Evolutionary conservation across 495 filamentous ascomycete genomes (phyloP).

Genomic region (Daldinia decipiens): DNA sequence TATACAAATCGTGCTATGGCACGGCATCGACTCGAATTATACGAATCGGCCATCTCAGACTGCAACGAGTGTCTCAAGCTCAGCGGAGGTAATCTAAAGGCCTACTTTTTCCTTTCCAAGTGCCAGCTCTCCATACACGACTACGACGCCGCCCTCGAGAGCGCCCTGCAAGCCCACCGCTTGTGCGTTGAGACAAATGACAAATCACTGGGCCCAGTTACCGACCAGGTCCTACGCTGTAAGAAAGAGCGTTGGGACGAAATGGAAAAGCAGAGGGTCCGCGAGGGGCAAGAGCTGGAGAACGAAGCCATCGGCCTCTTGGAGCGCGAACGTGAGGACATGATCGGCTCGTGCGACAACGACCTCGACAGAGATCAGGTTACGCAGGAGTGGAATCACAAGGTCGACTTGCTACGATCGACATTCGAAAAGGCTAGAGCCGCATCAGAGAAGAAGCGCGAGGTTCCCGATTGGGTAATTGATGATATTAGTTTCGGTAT

Average conservation of each 20-base stretch:
- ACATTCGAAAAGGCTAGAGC: conserved; percentile 70
- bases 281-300: conserved; percentile 64
- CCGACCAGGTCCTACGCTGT: conserved; percentile 73
- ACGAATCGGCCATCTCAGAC: conserved; percentile 82
- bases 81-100: conserved; percentile 76
- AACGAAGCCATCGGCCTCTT: conserved; percentile 60
- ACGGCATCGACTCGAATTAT: conserved; percentile 75
- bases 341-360: conserved; percentile 40
- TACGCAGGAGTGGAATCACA: conserved; percentile 65
- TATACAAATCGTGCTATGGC: conserved; percentile 93
- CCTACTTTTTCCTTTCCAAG: conserved; percentile 83
- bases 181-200: conserved; percentile 70
- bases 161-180: conserved; percentile 77
- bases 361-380: conserved; percentile 60
- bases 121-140: conserved; percentile 79
- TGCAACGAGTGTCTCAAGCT: conserved; percentile 78
- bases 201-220: conserved; percentile 71
- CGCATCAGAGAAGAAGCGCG: conserved; percentile 62
- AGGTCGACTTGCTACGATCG: conserved; percentile 66
- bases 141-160: conserved; percentile 76
- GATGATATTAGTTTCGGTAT: conserved; percentile 91
- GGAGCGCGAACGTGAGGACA: conserved; percentile 46
- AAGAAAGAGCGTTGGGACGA: conserved; percentile 81
- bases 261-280: conserved; percentile 59
- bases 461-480: conserved; percentile 86